Evolutionary conservation across 83 land plant genomes (phyloP), one percentile per base, ranked within the genome.

Genomic region (Picea abies): DNA sequence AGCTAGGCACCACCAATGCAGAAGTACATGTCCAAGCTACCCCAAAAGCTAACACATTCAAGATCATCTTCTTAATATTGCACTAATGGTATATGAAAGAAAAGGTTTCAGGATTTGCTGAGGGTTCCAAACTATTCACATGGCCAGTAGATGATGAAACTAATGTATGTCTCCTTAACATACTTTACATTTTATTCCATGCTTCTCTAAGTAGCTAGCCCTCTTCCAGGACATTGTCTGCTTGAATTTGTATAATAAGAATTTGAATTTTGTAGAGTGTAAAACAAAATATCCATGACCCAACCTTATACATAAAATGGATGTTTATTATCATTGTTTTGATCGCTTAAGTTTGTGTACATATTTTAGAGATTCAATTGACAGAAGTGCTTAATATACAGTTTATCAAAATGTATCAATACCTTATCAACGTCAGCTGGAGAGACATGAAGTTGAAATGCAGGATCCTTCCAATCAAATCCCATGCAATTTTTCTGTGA

Each of bases 381-480:
- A 19, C 56, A 20, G 15, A 41, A 37, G 3, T 20, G 5, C 4
- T 8, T 41, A 41, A 41, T 19, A 20, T 39, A 22, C 23, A 69
- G 16, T 23, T 5, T 35, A 47, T 4, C 29, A 75, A 49, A 75
- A 75, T 10, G 32, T 49, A 22, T 22, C 1, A 75, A 47, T n/a
- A 75, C 78, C 78, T 75, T 75, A 75, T 75, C 78, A 75, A 49
- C 78, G 4, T 75, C 78, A 0, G 60, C 78, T 49, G 78, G 78
- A 75, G 78, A 75, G 17, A 49, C 29, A 49, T 17, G 60, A 60
- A 75, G 78, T 22, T 75, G 78, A 49, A 75, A 75, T 75, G 78
- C 60, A 49, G 78, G 78, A 75, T 75, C 78, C 25, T 26, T 75
- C 78, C 60, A 75, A 49, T 75, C 78, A 75, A 75, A 49, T 22